Evolutionary conservation across 805 yeast genomes (phyloP).

Genomic region (Spathaspora passalidarum): DNA sequence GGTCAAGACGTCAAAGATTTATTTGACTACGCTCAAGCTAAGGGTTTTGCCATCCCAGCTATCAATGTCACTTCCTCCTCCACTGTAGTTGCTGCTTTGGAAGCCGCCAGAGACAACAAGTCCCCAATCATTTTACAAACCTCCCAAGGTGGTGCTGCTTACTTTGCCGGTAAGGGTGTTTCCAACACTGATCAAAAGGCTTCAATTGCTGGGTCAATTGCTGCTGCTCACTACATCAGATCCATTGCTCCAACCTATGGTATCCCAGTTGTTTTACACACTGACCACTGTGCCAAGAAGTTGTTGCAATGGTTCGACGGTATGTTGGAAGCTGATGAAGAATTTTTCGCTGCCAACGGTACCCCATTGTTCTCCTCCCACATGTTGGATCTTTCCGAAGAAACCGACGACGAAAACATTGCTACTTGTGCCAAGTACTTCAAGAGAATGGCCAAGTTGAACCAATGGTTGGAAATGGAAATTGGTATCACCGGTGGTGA

Average conservation of each 20-base stretch:
- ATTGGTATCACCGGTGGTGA: constrained; percentile 99
- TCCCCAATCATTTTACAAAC: constrained; percentile 96
- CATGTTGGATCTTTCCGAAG: constrained; percentile 98
- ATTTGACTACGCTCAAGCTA: constrained; percentile 89
- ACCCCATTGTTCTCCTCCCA: constrained; percentile 98
- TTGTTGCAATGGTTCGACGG: constrained; percentile 98
- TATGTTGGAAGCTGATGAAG: constrained; percentile 95
- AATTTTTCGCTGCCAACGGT: constrained; percentile 78
- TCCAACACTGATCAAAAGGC: constrained; percentile 91
- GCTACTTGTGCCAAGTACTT: constrained; percentile 92
- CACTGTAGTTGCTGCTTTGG: constrained; percentile 63
- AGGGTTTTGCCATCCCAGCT: constrained; percentile 97
- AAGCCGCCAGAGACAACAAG: constrained; percentile 47
- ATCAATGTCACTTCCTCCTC: constrained; percentile 98
- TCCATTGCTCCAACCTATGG: constrained; percentile 95
- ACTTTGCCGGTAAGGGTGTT: constrained; percentile 99
- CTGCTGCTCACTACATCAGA: constrained; percentile 98
- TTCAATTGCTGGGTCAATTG: constrained; percentile 89
- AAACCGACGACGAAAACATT: constrained; percentile 93
- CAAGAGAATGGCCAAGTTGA: constrained; percentile 87
- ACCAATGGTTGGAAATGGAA: constrained; percentile 99
- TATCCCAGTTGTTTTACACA: constrained; percentile 93
- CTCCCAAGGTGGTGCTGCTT: constrained; percentile 99
- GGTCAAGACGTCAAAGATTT: constrained; percentile 91
- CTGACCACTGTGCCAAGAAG: constrained; percentile 99